Evolutionary conservation across 2,329 filamentous ascomycete species (phyloP), one percentile per base, ranked within the genome.

Genomic region (Arthrobotrys entomopaga): DNA sequence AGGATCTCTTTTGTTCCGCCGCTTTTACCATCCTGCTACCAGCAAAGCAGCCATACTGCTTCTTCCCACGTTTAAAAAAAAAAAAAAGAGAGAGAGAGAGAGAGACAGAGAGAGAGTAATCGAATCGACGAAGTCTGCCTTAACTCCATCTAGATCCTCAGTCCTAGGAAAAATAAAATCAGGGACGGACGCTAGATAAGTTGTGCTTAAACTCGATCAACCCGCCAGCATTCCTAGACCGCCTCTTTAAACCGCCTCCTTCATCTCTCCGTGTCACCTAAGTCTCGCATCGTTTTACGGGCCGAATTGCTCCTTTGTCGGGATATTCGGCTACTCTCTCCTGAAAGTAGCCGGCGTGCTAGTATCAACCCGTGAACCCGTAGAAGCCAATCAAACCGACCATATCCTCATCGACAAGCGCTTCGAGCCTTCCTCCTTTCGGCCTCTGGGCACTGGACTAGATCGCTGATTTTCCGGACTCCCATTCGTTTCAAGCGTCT

Each of bases 321-420:
- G 70, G 70, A 67, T 64, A 57, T 46, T 65, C 70, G 70, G 57
- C 70, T 67, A 43, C 43, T 52, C 49, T 64, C 56, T 74, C 60
- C 63, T 74, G 60, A 61, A 61, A 58, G 63, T 46, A 64, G 50
- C 54, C 63, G 57, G 26, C 46, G 52, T 52, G 52, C 57, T 38
- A 66, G 24, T 24, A 46, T 65, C 60, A 48, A 34, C 56, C 65
- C 64, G 70, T 67, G 70, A 74, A 67, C 60, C 63, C 63, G 15
- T 19, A 46, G 70, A 67, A 74, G 59, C 70, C 70, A 74, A 74
- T 74, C 70, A 74, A 66, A 50, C 70, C 70, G 63, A 74, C 57
- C 24, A 73, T 56, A 63, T 24, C 29, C 22, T 24, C 63, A 53
- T 20, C 49, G 15, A 26, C 59, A 61, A 66, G 57, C 69, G 54